phyloP scores from a whole-genome alignment of 306 rosid species.

The Hippophae tibetana region DNA sequence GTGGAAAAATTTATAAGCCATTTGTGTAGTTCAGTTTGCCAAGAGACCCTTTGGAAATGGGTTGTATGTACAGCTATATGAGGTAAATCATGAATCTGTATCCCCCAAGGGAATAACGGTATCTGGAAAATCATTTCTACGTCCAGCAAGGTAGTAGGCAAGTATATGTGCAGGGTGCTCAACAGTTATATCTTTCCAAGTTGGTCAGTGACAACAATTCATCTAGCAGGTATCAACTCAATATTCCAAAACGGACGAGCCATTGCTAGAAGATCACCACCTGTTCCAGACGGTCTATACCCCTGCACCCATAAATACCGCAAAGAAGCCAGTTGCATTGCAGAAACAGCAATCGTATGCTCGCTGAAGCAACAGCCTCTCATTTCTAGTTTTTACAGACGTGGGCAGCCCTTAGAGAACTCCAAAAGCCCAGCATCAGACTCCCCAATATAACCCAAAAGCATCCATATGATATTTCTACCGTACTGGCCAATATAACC shows the following conservation, averaged over 20 bases:
- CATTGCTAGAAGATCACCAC: slow-evolving; percentile 72
- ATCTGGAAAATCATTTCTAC: slow-evolving; percentile 67
- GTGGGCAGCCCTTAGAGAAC: slow-evolving; percentile 80
- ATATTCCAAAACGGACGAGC: slow-evolving; percentile 84
- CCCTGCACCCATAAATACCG: slow-evolving; percentile 98
- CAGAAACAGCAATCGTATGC: slow-evolving; percentile 49
- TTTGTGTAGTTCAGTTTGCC: background rate
- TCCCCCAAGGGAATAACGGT: slow-evolving; percentile 52
- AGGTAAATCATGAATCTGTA: slow-evolving; percentile 25
- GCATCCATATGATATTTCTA: slow-evolving; percentile 93
- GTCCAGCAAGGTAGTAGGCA: slow-evolving; percentile 97
- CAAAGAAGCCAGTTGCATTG: slow-evolving; percentile 46
- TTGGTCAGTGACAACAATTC: slow-evolving; percentile 14
- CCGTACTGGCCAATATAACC: slow-evolving; percentile 73
- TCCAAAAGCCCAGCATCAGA: slow-evolving; percentile 71
- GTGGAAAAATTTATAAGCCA: too few species aligned
- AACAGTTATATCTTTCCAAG: slow-evolving; percentile 14
- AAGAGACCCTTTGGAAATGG: background rate
- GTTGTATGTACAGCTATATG: slow-evolving; percentile 44
- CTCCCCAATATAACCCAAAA: slow-evolving; percentile 81
- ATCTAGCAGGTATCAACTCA: slow-evolving; percentile 68
- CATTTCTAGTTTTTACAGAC: slow-evolving; percentile 86
- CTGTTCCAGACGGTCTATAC: slow-evolving; percentile 47
- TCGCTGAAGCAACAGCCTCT: slow-evolving; percentile 90
- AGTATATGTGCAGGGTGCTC: slow-evolving; percentile 90